Conservation (phyloP, 2,329 filamentous ascomycete species). For the Botrytis sinoallii region DNA sequence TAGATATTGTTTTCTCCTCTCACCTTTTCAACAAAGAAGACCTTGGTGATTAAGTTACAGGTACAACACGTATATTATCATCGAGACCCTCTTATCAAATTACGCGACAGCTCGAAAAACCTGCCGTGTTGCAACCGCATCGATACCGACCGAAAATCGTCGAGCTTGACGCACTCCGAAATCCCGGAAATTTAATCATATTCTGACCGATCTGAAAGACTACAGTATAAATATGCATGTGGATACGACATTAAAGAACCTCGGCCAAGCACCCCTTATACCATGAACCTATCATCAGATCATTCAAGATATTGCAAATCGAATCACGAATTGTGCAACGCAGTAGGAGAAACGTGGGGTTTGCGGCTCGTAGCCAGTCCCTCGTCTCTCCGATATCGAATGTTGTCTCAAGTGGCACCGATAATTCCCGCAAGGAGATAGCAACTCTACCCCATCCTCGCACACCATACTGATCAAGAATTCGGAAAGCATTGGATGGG, state of each 20-base stretch:
- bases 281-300: not conserved
- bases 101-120: not conserved
- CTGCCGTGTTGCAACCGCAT: slow-evolving; percentile 4
- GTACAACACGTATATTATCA: not conserved
- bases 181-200: slow-evolving; percentile 6
- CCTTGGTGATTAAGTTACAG: not conserved
- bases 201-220: slow-evolving; percentile 15
- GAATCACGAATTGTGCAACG: slow-evolving; percentile 13
- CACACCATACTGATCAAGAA: not conserved
- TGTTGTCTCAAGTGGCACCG: not conserved
- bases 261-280: not conserved
- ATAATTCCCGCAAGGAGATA: slow-evolving; percentile 12
- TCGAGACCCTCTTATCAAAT: not conserved
- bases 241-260: not conserved
- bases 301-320: slow-evolving; percentile 3
- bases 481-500: not conserved
- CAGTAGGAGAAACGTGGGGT: slow-evolving; percentile 14
- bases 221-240: not conserved
- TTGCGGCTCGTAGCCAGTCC: slow-evolving; percentile 9
- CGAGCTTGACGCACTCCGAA: not conserved
- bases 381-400: slow-evolving; percentile 16
- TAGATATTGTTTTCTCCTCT: not conserved
- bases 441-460: not conserved
- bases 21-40: not conserved
- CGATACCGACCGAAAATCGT: not conserved